Conservation (phyloP, 331 rosid species). For the Pyrus hybrid region DNA sequence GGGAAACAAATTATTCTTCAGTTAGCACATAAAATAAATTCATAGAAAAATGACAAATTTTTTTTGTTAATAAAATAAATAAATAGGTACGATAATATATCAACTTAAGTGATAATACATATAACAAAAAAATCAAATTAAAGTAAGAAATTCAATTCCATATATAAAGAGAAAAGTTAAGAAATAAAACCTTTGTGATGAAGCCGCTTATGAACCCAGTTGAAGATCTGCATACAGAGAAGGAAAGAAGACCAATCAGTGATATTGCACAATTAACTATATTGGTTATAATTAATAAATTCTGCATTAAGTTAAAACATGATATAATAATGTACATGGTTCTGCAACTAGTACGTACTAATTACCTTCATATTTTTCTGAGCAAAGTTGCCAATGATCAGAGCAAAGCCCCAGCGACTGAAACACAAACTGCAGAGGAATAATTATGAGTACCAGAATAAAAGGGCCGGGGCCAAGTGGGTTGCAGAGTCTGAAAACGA, state of each 20-base stretch:
- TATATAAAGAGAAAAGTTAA: background rate
- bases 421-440: constrained; percentile 5
- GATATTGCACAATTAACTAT: background rate
- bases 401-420: constrained; percentile 10
- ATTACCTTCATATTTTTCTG: constrained; percentile 38
- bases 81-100: too few species aligned
- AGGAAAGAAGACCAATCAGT: constrained; percentile 13
- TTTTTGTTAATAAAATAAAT: too few species aligned
- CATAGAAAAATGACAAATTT: background rate
- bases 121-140: too few species aligned
- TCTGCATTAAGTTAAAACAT: background rate
- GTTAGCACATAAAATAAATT: background rate
- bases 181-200: constrained; percentile 65
- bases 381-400: constrained; percentile 14
- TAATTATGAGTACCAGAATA: constrained; percentile 16
- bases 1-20: background rate
- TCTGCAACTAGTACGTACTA: background rate
- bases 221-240: constrained; percentile 58
- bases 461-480: constrained; percentile 24
- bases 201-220: constrained; percentile 89
- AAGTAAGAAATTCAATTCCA: too few species aligned
- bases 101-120: too few species aligned
- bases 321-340: constrained; percentile 7
- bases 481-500: constrained; percentile 23
- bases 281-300: too few species aligned